Conservation (phyloP, 768 basidiomycete species). For the Russula sp. region DNA sequence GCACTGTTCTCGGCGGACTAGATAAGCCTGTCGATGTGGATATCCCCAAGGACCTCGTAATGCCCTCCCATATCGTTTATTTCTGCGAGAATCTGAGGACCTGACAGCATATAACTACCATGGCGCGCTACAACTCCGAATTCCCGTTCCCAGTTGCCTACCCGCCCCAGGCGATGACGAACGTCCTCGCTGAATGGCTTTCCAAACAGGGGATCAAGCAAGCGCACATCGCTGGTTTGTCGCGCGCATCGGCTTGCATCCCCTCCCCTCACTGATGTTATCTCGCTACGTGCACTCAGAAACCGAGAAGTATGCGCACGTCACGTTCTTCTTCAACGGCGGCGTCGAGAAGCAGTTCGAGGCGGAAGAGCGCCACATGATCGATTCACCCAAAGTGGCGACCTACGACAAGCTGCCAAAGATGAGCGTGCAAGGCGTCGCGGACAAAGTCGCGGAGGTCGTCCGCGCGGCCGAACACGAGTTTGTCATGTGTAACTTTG, state of each 20-base stretch:
- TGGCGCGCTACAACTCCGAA: conserved; percentile 89
- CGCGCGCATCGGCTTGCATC: background rate
- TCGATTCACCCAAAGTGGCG: conserved; percentile 87
- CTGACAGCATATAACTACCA: conserved; percentile 75
- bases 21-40: conserved; percentile 82
- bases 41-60: conserved; percentile 73
- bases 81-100: background rate
- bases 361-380: conserved; percentile 77
- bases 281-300: conserved; percentile 37
- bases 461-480: conserved; percentile 64
- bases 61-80: conserved; percentile 25
- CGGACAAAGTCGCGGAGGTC: conserved; percentile 87
- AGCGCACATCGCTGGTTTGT: conserved; percentile 76
- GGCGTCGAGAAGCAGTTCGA: conserved; percentile 91
- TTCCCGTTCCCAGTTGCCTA: conserved; percentile 91
- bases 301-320: conserved; percentile 96
- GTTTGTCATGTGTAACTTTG: conserved; percentile 98
- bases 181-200: conserved; percentile 92
- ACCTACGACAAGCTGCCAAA: conserved; percentile 90
- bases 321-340: conserved; percentile 98
- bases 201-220: conserved; percentile 74
- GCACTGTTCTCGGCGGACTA: conserved; percentile 69
- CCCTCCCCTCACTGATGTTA: background rate
- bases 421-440: conserved; percentile 86
- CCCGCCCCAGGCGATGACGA: conserved; percentile 91